phyloP scores from a whole-genome alignment of 352 stramenopile genomes.

The Globisporangium viniferum region DNA sequence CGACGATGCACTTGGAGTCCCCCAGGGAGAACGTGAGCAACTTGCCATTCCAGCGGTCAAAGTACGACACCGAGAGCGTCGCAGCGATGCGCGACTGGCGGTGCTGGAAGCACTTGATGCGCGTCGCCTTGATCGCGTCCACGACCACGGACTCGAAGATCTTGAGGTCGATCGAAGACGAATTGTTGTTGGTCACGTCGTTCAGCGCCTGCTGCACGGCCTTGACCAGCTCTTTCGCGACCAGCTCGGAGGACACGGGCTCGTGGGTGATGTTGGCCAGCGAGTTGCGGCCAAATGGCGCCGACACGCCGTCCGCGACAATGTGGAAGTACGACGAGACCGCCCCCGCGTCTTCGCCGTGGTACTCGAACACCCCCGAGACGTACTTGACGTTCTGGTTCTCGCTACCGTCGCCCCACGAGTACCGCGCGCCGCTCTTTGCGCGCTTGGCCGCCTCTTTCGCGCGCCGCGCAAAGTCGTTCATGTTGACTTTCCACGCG shows the following conservation, averaged over 20 bases:
- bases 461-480: constrained; percentile 14
- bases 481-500: constrained; percentile 30
- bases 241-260: constrained; percentile 53
- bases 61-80: constrained; percentile 68
- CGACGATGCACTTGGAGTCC: constrained; percentile 72
- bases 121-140: constrained; percentile 50
- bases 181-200: constrained; percentile 56
- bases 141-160: constrained; percentile 52
- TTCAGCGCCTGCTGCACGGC: constrained; percentile 44
- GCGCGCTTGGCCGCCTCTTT: constrained; percentile 3
- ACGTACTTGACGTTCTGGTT: constrained; percentile 42
- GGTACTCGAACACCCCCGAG: constrained; percentile 37
- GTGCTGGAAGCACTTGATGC: constrained; percentile 55
- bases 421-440: constrained; percentile 13
- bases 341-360: constrained; percentile 72
- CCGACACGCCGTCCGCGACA: constrained; percentile 73
- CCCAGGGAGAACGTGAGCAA: constrained; percentile 71
- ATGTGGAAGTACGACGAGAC: constrained; percentile 66
- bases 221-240: constrained; percentile 53
- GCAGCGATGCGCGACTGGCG: constrained; percentile 61
- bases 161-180: constrained; percentile 28
- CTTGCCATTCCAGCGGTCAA: constrained; percentile 62
- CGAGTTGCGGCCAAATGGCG: constrained; percentile 45
- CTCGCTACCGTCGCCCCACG: constrained; percentile 16
- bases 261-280: constrained; percentile 20